Conservation (phyloP, 441 rosid species). For the Gossypium schwendimanii region DNA sequence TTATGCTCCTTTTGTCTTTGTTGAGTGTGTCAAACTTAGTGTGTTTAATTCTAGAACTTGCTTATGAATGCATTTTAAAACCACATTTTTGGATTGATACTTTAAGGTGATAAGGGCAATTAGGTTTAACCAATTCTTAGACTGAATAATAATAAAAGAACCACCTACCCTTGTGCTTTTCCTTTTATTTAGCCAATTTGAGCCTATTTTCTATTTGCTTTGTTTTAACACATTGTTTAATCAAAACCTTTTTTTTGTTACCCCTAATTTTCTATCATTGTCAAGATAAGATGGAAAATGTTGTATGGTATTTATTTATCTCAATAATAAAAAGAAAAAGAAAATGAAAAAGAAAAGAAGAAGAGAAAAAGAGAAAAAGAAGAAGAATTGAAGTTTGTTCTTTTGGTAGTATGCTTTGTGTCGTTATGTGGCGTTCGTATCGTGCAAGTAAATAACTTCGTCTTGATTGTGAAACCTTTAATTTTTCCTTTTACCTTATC, state of each 20-base stretch:
- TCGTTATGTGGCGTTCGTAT: background rate
- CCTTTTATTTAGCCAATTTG: background rate
- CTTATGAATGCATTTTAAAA: background rate
- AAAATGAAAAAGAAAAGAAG: background rate
- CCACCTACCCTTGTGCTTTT: background rate
- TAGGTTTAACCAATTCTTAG: background rate
- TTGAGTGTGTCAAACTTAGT: background rate
- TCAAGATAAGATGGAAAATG: background rate
- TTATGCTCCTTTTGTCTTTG: background rate
- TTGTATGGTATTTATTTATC: background rate
- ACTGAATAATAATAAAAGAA: too few species aligned
- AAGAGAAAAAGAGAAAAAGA: background rate
- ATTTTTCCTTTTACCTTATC: background rate
- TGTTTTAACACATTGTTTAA: background rate
- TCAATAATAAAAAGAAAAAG: too few species aligned
- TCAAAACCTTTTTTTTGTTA: background rate
- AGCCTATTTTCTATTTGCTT: background rate
- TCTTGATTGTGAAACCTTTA: background rate
- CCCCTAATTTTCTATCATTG: background rate
- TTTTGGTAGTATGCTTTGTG: background rate
- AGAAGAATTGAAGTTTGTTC: background rate
- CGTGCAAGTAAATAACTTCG: background rate
- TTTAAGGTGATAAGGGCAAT: background rate
- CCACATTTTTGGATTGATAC: background rate
- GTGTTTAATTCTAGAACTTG: background rate